Percentiles rank a stretch among this genome's conserved stretches.
Conservation (phyloP, 176 grass and related monocot genomes). For the Aegilops sharonensis region DNA sequence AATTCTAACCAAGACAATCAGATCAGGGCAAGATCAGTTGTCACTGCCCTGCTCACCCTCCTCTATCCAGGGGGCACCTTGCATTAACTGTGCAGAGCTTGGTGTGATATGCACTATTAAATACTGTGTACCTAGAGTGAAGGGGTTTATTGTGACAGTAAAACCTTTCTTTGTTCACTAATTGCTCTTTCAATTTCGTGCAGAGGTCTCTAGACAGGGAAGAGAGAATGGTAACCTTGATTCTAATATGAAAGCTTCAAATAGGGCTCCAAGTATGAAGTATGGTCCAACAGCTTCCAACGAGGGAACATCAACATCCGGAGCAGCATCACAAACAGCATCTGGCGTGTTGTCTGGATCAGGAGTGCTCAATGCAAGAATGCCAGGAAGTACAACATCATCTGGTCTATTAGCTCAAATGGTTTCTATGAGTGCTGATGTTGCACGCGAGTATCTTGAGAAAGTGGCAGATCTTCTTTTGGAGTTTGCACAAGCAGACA, state of each 20-base stretch:
- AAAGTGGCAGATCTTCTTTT: slow-evolving; percentile 97
- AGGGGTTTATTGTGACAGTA: background rate
- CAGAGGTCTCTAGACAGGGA: slow-evolving; percentile 94
- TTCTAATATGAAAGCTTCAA: slow-evolving; percentile 55
- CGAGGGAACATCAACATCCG: slow-evolving; percentile 87
- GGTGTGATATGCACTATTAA: background rate
- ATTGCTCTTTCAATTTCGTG: slow-evolving; percentile 28
- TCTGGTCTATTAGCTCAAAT: slow-evolving; percentile 92
- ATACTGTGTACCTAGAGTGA: slow-evolving; percentile 10
- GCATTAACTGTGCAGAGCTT: background rate
- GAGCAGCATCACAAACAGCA: slow-evolving; percentile 86
- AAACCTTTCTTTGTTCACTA: slow-evolving; percentile 6
- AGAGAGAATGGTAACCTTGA: slow-evolving; percentile 80
- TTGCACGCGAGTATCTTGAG: slow-evolving; percentile 90
- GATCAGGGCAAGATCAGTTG: slow-evolving; percentile 7
- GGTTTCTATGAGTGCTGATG: slow-evolving; percentile 92
- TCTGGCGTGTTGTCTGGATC: slow-evolving; percentile 99
- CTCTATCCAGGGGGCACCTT: background rate
- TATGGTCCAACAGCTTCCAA: slow-evolving; percentile 55
- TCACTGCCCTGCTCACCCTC: background rate
- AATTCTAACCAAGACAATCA: slow-evolving; percentile 17
- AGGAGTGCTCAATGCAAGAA: slow-evolving; percentile 96
- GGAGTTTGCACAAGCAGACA: slow-evolving; percentile 94
- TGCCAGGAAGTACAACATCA: slow-evolving; percentile 92
- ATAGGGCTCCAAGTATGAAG: slow-evolving; percentile 59